Percentiles rank a stretch among this genome's conserved stretches.
These are phyloP conservation scores for Solanum boliviense DNA, from an alignment of 257 asterid species.

Conservation along the genomic window DNA sequence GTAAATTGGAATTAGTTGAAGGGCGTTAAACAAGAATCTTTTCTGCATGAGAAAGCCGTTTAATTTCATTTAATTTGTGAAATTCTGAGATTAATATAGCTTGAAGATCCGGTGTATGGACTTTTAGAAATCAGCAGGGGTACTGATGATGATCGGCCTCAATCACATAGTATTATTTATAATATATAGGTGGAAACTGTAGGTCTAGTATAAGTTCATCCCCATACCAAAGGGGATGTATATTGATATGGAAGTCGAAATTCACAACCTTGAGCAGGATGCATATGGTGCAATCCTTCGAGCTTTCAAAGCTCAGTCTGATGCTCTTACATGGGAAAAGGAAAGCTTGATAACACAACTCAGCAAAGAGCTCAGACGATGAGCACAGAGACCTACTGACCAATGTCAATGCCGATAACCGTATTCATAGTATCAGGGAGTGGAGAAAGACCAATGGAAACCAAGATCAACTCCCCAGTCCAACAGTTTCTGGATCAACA, in stretches of 20 bases:
- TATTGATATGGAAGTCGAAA: slow-evolving; percentile 70
- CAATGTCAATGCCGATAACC: slow-evolving; percentile 76
- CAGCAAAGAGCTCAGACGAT: slow-evolving; percentile 24
- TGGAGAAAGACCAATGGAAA: slow-evolving; percentile 87
- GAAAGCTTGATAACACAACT: slow-evolving; percentile 91
- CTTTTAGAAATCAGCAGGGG: not conserved
- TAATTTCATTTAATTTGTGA: no score
- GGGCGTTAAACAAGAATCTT: no score
- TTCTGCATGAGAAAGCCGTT: no score
- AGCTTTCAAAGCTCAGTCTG: slow-evolving; percentile 97
- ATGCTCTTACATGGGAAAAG: slow-evolving; percentile 97
- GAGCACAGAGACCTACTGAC: slow-evolving; percentile 84
- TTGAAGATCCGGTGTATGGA: no score
- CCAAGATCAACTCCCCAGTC: slow-evolving; percentile 48
- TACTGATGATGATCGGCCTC: slow-evolving; percentile 48
- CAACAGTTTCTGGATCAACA: slow-evolving; percentile 55
- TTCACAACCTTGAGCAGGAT: slow-evolving; percentile 86
- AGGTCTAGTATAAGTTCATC: slow-evolving; percentile 35
- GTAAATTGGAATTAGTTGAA: no score
- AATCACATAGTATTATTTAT: slow-evolving; percentile 15
- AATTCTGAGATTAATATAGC: no score
- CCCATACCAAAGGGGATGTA: slow-evolving; percentile 38
- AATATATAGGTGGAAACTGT: slow-evolving; percentile 27
- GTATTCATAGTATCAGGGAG: slow-evolving; percentile 80
- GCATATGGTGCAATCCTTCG: slow-evolving; percentile 89